Evolutionary conservation across 1,139 yeast genomes (phyloP).

Genomic region (Spencermartinsiella ligniputridi): DNA sequence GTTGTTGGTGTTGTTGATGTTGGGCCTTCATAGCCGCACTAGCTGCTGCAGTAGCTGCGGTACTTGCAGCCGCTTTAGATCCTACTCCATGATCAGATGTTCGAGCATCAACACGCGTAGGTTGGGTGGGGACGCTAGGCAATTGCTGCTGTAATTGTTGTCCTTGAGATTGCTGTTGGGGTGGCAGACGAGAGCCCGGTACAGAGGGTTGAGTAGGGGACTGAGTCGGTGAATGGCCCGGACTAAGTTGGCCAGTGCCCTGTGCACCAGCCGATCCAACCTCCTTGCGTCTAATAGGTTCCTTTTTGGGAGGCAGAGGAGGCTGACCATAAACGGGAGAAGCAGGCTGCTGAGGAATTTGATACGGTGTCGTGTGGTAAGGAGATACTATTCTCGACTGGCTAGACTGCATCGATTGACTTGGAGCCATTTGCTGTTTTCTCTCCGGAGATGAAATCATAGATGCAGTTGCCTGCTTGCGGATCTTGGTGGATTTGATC

Average conservation of each 20-base stretch:
- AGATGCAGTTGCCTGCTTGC: slow-evolving; percentile 32
- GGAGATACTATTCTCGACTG: background rate
- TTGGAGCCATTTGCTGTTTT: slow-evolving; percentile 6
- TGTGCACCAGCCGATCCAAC: slow-evolving; percentile 23
- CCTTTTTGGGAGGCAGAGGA: slow-evolving; percentile 25
- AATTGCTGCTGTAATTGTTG: slow-evolving; percentile 12
- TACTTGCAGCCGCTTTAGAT: slow-evolving; percentile 6
- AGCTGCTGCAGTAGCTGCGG: slow-evolving; percentile 27
- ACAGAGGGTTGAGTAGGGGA: slow-evolving; percentile 3
- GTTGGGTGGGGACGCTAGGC: slow-evolving; percentile 8
- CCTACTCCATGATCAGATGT: background rate
- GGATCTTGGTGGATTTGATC: slow-evolving; percentile 70
- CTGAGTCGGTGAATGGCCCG: slow-evolving; percentile 6
- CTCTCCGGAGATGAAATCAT: slow-evolving; percentile 1
- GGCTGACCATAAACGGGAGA: slow-evolving; percentile 12
- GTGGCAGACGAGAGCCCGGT: slow-evolving; percentile 5
- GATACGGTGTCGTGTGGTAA: slow-evolving; percentile 8
- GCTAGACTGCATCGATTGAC: slow-evolving; percentile 7
- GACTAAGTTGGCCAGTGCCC: background rate
- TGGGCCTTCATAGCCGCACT: slow-evolving; percentile 8
- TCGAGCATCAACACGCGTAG: background rate
- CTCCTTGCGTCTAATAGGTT: slow-evolving; percentile 32
- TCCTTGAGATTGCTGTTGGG: slow-evolving; percentile 10
- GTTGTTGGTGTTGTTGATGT: slow-evolving; percentile 17
- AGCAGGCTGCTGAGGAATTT: slow-evolving; percentile 9